These are phyloP conservation scores for Sporopachydermia lactativora DNA, from an alignment of 805 yeast genomes.

Conservation along the genomic window DNA sequence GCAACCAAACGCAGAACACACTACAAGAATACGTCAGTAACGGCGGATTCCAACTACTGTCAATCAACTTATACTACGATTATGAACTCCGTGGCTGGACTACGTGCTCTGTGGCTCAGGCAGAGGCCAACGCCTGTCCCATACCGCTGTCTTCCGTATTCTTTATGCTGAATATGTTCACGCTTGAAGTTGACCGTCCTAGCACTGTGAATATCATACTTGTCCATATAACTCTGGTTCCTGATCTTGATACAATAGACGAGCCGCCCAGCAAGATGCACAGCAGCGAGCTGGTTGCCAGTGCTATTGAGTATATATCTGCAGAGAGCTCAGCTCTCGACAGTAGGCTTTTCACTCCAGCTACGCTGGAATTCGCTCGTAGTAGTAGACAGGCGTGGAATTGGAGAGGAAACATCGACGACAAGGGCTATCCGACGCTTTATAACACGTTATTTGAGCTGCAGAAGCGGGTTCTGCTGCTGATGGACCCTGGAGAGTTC, in stretches of 20 bases:
- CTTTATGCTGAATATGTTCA: not conserved
- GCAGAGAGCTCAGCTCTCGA: not conserved
- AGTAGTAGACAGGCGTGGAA: not conserved
- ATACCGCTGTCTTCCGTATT: not conserved
- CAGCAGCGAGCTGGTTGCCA: not conserved
- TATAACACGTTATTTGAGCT: not conserved
- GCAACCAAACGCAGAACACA: conserved; percentile 14
- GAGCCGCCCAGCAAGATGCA: not conserved
- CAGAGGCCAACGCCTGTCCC: not conserved
- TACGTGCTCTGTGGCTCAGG: conserved; percentile 35
- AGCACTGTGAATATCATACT: not conserved
- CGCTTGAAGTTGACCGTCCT: not conserved
- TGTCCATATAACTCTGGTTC: not conserved
- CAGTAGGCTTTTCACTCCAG: not conserved
- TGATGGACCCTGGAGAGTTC: not conserved
- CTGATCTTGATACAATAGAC: not conserved
- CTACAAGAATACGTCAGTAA: conserved; percentile 14
- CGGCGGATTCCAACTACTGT: conserved; percentile 22
- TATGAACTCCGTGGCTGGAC: conserved; percentile 29
- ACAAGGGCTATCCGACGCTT: not conserved
- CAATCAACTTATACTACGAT: conserved; percentile 40
- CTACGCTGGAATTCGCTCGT: not conserved
- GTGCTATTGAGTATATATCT: not conserved
- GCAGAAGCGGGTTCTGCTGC: not conserved
- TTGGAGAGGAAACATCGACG: not conserved